phyloP scores from a whole-genome alignment of 495 filamentous ascomycete genomes.

The Sporormia fimetaria region DNA sequence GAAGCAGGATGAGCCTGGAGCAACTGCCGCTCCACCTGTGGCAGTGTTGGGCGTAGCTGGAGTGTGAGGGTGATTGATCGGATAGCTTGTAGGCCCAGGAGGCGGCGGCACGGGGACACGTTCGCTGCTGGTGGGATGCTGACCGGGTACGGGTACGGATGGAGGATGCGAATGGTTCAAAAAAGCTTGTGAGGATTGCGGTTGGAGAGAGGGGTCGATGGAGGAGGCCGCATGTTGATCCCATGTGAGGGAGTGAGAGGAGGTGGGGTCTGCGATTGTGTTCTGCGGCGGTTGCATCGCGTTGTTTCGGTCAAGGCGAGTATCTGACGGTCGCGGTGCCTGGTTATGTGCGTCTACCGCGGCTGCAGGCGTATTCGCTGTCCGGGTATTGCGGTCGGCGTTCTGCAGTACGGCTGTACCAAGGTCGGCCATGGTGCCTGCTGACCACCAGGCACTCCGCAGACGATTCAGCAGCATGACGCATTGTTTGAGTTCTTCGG shows the following conservation, averaged over 20 bases:
- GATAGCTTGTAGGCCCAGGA: not conserved
- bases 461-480: conserved; percentile 45
- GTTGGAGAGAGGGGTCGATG: conserved; percentile 20
- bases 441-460: conserved; percentile 50
- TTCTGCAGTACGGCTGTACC: conserved; percentile 30
- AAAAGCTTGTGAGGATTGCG: conserved; percentile 5
- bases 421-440: conserved; percentile 49
- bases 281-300: not conserved
- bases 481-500: conserved; percentile 47
- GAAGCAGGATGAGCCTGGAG: conserved; percentile 3
- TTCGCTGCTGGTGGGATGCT: conserved; percentile 25
- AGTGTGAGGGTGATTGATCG: conserved; percentile 3
- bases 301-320: no score
- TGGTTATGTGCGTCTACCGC: not conserved
- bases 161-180: conserved; percentile 8
- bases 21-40: not conserved
- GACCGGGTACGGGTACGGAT: conserved; percentile 16
- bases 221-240: conserved; percentile 1
- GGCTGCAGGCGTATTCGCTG: conserved; percentile 16
- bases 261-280: not conserved
- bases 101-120: conserved; percentile 2
- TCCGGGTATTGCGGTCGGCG: conserved; percentile 18
- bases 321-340: not conserved
- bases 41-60: not conserved
- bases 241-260: conserved; percentile 1